These are phyloP conservation scores for Neofusicoccum cordaticola DNA, from an alignment of 2,329 filamentous ascomycete species.

Conservation along the genomic window DNA sequence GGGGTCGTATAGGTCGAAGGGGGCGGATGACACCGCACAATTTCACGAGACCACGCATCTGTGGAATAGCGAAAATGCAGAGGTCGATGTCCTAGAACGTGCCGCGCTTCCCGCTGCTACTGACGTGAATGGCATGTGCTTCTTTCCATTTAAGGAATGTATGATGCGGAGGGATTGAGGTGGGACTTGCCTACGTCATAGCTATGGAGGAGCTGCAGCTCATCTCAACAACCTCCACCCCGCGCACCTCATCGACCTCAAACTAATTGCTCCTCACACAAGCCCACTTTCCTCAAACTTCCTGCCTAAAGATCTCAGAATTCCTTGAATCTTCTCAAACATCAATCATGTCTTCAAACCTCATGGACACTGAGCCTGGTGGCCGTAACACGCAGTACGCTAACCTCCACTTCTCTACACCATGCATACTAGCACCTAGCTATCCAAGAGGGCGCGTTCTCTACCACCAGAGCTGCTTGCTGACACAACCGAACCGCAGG, in stretches of 20 bases:
- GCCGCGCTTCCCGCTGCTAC: neutral
- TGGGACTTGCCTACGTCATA: slow-evolving; percentile 2
- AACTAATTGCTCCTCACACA: neutral
- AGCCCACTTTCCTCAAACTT: too few species aligned
- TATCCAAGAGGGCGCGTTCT: neutral
- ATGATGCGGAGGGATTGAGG: slow-evolving; percentile 5
- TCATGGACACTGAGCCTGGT: slow-evolving; percentile 59
- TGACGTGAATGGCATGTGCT: neutral
- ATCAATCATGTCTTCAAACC: slow-evolving; percentile 48
- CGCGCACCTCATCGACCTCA: neutral
- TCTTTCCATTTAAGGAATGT: neutral
- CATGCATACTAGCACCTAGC: neutral
- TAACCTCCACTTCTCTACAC: neutral
- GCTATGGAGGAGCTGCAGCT: slow-evolving; percentile 8
- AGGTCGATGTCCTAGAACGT: slow-evolving; percentile 14
- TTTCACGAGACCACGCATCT: slow-evolving; percentile 18
- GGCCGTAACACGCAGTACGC: slow-evolving; percentile 59
- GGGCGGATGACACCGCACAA: slow-evolving; percentile 28
- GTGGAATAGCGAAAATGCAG: slow-evolving; percentile 19
- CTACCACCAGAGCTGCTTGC: neutral
- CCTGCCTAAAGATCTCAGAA: neutral
- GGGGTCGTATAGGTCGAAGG: slow-evolving; percentile 47
- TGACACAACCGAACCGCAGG: slow-evolving; percentile 31
- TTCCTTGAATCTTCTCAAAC: neutral
- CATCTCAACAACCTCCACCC: slow-evolving; percentile 6